A percentile compares a stretch with the other conserved stretches of the same genome.
Evolutionary conservation across 2,329 filamentous ascomycete genomes (phyloP).

Genomic region (Plectosphaerella cucumerina): DNA sequence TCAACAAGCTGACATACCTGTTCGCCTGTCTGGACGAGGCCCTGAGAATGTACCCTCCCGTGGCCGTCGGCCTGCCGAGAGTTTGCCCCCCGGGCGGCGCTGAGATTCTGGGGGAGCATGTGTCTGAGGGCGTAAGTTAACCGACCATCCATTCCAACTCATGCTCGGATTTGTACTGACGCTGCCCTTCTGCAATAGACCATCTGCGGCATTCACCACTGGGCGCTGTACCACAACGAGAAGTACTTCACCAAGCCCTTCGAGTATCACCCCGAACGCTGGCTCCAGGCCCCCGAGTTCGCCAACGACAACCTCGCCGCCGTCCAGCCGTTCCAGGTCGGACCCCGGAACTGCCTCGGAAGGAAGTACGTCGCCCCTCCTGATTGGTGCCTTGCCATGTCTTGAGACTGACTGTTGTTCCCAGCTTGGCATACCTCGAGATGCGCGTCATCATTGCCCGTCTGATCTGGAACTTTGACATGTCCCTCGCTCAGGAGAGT

Average conservation of each 20-base stretch:
- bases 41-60: slow-evolving; percentile 34
- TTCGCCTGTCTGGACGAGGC: slow-evolving; percentile 36
- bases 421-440: slow-evolving; percentile 44
- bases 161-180: not conserved
- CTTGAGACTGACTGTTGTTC: not conserved
- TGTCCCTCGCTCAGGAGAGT: slow-evolving; percentile 29
- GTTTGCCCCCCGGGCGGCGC: slow-evolving; percentile 25
- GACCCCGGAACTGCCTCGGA: slow-evolving; percentile 7
- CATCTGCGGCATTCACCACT: slow-evolving; percentile 37
- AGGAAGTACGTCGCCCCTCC: slow-evolving; percentile 21
- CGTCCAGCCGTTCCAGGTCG: slow-evolving; percentile 7
- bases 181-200: slow-evolving; percentile 24
- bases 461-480: slow-evolving; percentile 45
- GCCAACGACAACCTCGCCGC: slow-evolving; percentile 4
- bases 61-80: slow-evolving; percentile 18
- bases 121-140: slow-evolving; percentile 24
- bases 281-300: slow-evolving; percentile 11
- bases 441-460: slow-evolving; percentile 44
- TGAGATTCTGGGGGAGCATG: slow-evolving; percentile 20
- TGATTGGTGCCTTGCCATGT: slow-evolving; percentile 29
- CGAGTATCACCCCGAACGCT: slow-evolving; percentile 32
- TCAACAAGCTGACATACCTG: slow-evolving; percentile 29
- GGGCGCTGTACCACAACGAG: slow-evolving; percentile 36
- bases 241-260: slow-evolving; percentile 40
- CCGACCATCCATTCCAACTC: not conserved